These are phyloP conservation scores for Magnolia changhungtana DNA, from an alignment of 164 flowering plant genomes.

Conservation along the genomic window DNA sequence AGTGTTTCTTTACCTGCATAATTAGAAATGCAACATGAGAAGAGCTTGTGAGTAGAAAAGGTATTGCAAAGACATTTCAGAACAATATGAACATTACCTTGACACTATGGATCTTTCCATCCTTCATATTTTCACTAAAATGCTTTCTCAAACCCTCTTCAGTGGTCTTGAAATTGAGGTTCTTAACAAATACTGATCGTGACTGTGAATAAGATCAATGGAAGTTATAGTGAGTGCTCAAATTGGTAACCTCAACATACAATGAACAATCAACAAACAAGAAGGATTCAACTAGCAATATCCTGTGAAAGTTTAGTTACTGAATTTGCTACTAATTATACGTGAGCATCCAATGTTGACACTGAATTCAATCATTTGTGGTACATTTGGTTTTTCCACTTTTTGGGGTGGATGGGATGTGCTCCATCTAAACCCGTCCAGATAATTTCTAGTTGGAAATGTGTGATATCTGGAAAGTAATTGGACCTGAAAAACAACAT, in stretches of 20 bases:
- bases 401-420: no score
- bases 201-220: slow-evolving; percentile 48
- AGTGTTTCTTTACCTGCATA: slow-evolving; percentile 69
- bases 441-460: no score
- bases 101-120: slow-evolving; percentile 63
- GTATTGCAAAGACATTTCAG: background rate
- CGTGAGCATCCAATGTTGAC: background rate
- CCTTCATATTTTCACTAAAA: slow-evolving; percentile 56
- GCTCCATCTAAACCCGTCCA: no score
- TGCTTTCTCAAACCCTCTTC: slow-evolving; percentile 73
- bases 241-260: background rate
- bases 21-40: slow-evolving; percentile 6
- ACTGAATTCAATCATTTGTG: slow-evolving; percentile 3
- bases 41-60: background rate
- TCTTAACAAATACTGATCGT: slow-evolving; percentile 79
- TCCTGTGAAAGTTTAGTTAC: background rate
- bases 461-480: no score
- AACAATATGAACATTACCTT: slow-evolving; percentile 46
- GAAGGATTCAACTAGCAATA: background rate
- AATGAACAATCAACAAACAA: background rate
- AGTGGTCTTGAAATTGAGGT: slow-evolving; percentile 79
- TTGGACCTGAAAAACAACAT: no score
- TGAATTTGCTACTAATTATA: background rate
- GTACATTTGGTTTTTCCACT: no score
- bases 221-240: slow-evolving; percentile 5